Percentiles rank a stretch among this genome's conserved stretches.
Conservation (phyloP, 2,329 filamentous ascomycete genomes). For the Ascochyta viciae-villosae region DNA sequence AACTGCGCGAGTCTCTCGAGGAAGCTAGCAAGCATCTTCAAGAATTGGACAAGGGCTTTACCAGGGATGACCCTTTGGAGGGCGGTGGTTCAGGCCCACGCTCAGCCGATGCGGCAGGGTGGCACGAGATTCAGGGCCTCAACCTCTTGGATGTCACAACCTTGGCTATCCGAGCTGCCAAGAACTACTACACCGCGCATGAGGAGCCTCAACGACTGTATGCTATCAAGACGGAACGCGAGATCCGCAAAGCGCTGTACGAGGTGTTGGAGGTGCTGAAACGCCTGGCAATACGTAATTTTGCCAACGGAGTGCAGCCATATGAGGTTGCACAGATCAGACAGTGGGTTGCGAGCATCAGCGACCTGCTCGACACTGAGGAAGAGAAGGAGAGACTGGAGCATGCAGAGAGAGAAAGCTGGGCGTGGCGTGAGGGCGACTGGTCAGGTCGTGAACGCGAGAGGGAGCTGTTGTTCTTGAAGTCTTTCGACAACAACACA, state of each 20-base stretch:
- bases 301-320: slow-evolving; percentile 78
- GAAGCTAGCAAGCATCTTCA: slow-evolving; percentile 73
- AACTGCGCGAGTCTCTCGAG: slow-evolving; percentile 71
- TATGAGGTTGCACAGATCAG: slow-evolving; percentile 80
- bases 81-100: slow-evolving; percentile 20
- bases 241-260: slow-evolving; percentile 83
- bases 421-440: slow-evolving; percentile 81
- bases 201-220: slow-evolving; percentile 85
- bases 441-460: slow-evolving; percentile 77
- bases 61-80: slow-evolving; percentile 10
- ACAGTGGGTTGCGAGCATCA: slow-evolving; percentile 80
- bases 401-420: slow-evolving; percentile 72
- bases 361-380: slow-evolving; percentile 77
- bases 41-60: slow-evolving; percentile 58
- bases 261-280: slow-evolving; percentile 90
- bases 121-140: slow-evolving; percentile 88
- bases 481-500: slow-evolving; percentile 71
- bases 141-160: slow-evolving; percentile 92
- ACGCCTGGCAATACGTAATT: slow-evolving; percentile 86
- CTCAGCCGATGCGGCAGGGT: slow-evolving; percentile 63
- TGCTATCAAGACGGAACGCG: slow-evolving; percentile 84
- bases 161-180: slow-evolving; percentile 92
- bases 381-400: slow-evolving; percentile 79
- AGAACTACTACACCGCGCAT: slow-evolving; percentile 95
- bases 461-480: slow-evolving; percentile 81